Base-by-base conservation (phyloP, 768 basidiomycete genomes). In the Lentinus brumalis region DNA sequence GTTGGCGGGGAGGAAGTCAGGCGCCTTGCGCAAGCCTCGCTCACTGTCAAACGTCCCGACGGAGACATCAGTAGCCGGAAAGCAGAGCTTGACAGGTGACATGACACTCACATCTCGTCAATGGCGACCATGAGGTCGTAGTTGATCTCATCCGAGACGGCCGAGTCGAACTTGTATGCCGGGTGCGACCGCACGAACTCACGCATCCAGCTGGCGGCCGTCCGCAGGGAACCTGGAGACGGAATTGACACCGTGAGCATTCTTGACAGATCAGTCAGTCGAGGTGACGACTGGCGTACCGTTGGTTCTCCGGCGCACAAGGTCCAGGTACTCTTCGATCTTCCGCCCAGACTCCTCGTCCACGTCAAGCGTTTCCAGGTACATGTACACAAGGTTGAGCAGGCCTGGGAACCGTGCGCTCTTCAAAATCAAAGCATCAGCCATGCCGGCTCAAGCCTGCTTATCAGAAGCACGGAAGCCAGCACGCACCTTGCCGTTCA, bases 131-230 rank as follows among this genome's bases (percentile, higher is more conserved):
- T 79, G 30, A 99, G 82, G 75, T 99, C 97, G 71, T 96, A 97
- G 70, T 95, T 97, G 70, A 98, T 94, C 75, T 91, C 87, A 68
- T 92, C 83, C 53, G 81, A 89, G 18, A 99, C 93, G 53, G 91
- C 89, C n/a, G 94, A 96, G 76, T 99, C 94, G 52, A 85, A 82
- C 73, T 90, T 88, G 78, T 99, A 99, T n/a, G 78, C 83, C 8
- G 96, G 92, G 73, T 99, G 97, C 1, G 87, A 83, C 29, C 87
- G 86, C 45, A 99, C 91, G 75, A 98, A 98, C 50, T 90, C 82
- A 39, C 97, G 85, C 58, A 97, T 95, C 94, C 94, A 99, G 4
- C 87, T 86, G 11, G 97, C 97, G 7, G 93, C 85, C 0, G 97
- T 98, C 71, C 85, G 73, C 29, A 98, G 78, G 6, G 87, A 80